Conservation (phyloP, 2,329 filamentous ascomycete genomes). For the Aspergillus pseudoterreus region DNA sequence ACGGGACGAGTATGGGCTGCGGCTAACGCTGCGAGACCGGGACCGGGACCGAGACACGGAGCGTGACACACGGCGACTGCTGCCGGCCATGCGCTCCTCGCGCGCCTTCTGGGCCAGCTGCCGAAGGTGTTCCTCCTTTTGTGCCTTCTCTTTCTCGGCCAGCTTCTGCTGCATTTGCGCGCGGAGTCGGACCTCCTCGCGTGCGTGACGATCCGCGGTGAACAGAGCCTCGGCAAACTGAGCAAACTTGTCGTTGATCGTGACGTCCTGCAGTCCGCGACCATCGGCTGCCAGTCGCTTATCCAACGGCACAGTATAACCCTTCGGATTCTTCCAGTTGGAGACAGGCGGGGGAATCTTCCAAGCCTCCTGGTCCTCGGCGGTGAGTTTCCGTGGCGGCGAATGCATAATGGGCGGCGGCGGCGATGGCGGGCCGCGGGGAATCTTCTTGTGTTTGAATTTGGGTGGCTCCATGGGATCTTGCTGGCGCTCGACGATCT, state of each 20-base stretch:
- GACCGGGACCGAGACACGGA: slow-evolving; percentile 39
- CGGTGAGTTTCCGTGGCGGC: slow-evolving; percentile 88
- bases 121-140: slow-evolving; percentile 90
- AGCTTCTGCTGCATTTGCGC: slow-evolving; percentile 93
- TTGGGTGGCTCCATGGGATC: slow-evolving; percentile 97
- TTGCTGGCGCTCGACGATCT: slow-evolving; percentile 89
- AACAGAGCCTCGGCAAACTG: slow-evolving; percentile 93
- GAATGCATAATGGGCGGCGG: slow-evolving; percentile 94
- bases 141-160: slow-evolving; percentile 91
- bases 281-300: slow-evolving; percentile 94
- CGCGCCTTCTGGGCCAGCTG: slow-evolving; percentile 86
- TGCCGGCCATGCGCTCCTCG: slow-evolving; percentile 60
- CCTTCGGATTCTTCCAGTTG: slow-evolving; percentile 99
- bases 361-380: slow-evolving; percentile 96
- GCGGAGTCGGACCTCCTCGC: slow-evolving; percentile 91
- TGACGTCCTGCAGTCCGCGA: slow-evolving; percentile 83
- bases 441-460: slow-evolving; percentile 99
- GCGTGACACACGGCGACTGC: slow-evolving; percentile 43
- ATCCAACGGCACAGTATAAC: slow-evolving; percentile 92
- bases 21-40: slow-evolving; percentile 43
- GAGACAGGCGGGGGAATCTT: slow-evolving; percentile 85
- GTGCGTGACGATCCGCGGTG: slow-evolving; percentile 88
- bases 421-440: slow-evolving; percentile 83
- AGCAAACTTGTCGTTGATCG: slow-evolving; percentile 98
- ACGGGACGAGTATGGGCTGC: slow-evolving; percentile 42